Evolutionary conservation across 768 basidiomycete species (phyloP).

Genomic region (Hebeloma cylindrosporum): DNA sequence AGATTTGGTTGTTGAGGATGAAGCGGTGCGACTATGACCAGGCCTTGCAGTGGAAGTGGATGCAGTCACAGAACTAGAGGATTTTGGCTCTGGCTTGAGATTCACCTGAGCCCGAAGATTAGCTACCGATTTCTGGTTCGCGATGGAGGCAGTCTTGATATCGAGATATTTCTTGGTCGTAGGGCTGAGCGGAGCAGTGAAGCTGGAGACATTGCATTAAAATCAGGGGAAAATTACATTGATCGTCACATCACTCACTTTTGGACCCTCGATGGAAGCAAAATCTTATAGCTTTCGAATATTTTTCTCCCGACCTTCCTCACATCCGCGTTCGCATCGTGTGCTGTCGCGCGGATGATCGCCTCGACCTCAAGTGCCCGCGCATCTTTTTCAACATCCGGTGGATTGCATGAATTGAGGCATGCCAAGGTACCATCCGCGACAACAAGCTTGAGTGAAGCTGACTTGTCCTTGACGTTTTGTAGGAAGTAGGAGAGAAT

Average conservation of each 20-base stretch:
- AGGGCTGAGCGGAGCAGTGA: slow-evolving; percentile 71
- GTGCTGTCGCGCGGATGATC: slow-evolving; percentile 63
- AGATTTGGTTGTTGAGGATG: slow-evolving; percentile 24
- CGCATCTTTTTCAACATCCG: slow-evolving; percentile 70
- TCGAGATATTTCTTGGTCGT: slow-evolving; percentile 76
- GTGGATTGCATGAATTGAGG: slow-evolving; percentile 76
- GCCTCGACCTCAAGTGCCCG: slow-evolving; percentile 67
- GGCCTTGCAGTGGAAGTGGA: slow-evolving; percentile 20
- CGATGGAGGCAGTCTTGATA: slow-evolving; percentile 33
- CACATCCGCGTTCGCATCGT: slow-evolving; percentile 76
- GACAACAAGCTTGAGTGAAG: slow-evolving; percentile 59
- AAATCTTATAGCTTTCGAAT: slow-evolving; percentile 72
- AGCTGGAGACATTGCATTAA: slow-evolving; percentile 42
- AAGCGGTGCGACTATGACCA: slow-evolving; percentile 25
- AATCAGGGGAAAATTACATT: neutral
- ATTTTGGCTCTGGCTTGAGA: slow-evolving; percentile 12
- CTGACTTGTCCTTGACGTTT: slow-evolving; percentile 66
- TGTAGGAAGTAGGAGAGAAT: slow-evolving; percentile 62
- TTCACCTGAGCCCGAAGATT: slow-evolving; percentile 14
- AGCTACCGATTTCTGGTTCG: slow-evolving; percentile 17
- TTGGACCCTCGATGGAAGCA: slow-evolving; percentile 68
- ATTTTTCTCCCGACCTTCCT: slow-evolving; percentile 67
- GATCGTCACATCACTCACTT: slow-evolving; percentile 45
- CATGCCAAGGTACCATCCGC: slow-evolving; percentile 65
- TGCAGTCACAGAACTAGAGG: slow-evolving; percentile 24